A percentile compares a stretch with the other conserved stretches of the same genome.
Conservation (phyloP, 768 basidiomycete species). For the Tricholoma terreum region DNA sequence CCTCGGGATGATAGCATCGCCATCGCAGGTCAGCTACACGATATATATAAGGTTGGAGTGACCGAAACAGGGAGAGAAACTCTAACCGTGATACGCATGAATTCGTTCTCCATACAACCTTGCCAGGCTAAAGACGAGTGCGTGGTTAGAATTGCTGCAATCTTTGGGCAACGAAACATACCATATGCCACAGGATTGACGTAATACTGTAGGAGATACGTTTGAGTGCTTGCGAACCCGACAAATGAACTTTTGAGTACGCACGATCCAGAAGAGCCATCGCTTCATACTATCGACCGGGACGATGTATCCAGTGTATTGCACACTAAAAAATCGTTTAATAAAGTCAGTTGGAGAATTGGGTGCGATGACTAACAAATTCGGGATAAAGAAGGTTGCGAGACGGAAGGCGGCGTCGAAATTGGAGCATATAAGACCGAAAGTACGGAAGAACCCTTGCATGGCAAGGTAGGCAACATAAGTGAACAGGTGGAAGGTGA, state of each 20-base stretch:
- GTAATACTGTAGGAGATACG: slow-evolving; percentile 51
- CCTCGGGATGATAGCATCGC: slow-evolving; percentile 60
- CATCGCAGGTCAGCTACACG: slow-evolving; percentile 59
- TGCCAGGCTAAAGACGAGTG: slow-evolving; percentile 55
- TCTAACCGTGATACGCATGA: slow-evolving; percentile 60
- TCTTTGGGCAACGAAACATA: slow-evolving; percentile 19
- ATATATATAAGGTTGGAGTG: slow-evolving; percentile 3
- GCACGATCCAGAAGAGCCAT: slow-evolving; percentile 84
- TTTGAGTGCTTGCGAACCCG: slow-evolving; percentile 7
- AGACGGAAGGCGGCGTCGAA: slow-evolving; percentile 48
- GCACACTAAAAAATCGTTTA: slow-evolving; percentile 32
- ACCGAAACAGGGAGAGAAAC: slow-evolving; percentile 7
- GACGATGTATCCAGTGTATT: slow-evolving; percentile 70
- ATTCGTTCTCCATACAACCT: slow-evolving; percentile 83
- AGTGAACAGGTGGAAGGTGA: slow-evolving; percentile 61
- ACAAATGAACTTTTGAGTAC: slow-evolving; percentile 23
- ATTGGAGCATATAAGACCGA: slow-evolving; percentile 51
- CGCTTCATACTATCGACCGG: slow-evolving; percentile 69
- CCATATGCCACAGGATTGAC: slow-evolving; percentile 76
- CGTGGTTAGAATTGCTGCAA: not conserved
- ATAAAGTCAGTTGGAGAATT: not conserved
- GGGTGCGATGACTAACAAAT: slow-evolving; percentile 43
- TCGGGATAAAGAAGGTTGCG: slow-evolving; percentile 69
- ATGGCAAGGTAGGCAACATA: slow-evolving; percentile 66
- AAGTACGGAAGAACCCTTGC: slow-evolving; percentile 82